Conservation (phyloP, 2,329 filamentous ascomycete species). For the Mycosphaerella sp. region DNA sequence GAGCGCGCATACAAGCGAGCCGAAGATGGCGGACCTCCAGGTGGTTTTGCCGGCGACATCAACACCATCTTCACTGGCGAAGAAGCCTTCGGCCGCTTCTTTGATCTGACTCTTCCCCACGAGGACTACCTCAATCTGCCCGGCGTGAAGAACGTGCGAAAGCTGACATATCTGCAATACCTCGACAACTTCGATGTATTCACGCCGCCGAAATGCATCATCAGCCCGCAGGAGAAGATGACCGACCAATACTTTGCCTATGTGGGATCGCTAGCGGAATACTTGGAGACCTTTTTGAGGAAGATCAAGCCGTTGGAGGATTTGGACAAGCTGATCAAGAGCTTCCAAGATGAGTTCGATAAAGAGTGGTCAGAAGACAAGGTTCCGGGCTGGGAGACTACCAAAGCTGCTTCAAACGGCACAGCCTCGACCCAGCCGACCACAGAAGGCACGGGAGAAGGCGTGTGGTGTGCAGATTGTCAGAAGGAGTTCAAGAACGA, state of each 20-base stretch:
- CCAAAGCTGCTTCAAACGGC: conserved; percentile 27
- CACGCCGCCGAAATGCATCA: conserved; percentile 60
- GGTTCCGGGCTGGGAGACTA: conserved; percentile 67
- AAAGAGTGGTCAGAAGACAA: conserved; percentile 73
- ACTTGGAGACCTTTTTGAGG: conserved; percentile 83
- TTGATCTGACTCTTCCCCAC: conserved; percentile 78
- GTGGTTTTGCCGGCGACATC: conserved; percentile 53
- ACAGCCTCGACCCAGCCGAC: conserved; percentile 33
- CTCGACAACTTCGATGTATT: conserved; percentile 88
- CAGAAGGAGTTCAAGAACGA: conserved; percentile 94
- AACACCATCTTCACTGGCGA: conserved; percentile 94
- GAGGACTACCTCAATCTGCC: conserved; percentile 87
- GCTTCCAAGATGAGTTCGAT: conserved; percentile 79
- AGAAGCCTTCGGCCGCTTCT: conserved; percentile 85
- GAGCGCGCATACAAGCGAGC: conserved; percentile 83
- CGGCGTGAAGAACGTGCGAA: conserved; percentile 58
- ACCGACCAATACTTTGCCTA: conserved; percentile 92
- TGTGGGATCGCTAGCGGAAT: conserved; percentile 68
- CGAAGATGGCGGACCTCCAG: conserved; percentile 46
- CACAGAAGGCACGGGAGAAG: conserved; percentile 56
- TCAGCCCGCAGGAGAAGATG: conserved; percentile 77
- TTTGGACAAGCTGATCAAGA: conserved; percentile 66
- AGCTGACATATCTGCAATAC: conserved; percentile 85
- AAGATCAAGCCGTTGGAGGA: conserved; percentile 81
- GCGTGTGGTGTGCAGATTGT: conserved; percentile 84